phyloP scores from a whole-genome alignment of 2,329 filamentous ascomycete species.

The Nemania sp. region DNA sequence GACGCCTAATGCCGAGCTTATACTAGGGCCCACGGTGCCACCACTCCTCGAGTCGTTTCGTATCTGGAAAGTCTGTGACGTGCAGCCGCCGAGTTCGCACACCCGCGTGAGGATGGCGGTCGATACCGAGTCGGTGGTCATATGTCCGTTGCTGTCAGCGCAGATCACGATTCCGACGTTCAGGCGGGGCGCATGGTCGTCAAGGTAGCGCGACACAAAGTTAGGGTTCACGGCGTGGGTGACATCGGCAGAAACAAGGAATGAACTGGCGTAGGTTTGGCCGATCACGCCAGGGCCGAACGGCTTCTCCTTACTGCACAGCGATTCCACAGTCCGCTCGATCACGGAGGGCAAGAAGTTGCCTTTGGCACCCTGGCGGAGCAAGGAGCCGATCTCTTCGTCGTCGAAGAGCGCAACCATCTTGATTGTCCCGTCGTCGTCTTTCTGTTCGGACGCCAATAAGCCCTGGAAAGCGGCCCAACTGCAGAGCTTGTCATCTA shows the following conservation, averaged over 20 bases:
- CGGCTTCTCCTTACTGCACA: conserved; percentile 46
- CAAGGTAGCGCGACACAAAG: conserved; percentile 81
- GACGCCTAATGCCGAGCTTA: conserved; percentile 79
- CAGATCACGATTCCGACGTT: conserved; percentile 85
- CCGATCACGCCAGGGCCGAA: conserved; percentile 67
- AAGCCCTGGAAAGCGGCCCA: conserved; percentile 88
- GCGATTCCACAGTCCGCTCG: conserved; percentile 76
- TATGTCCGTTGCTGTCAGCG: conserved; percentile 87
- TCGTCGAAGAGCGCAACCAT: conserved; percentile 94
- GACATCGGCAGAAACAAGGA: conserved; percentile 90
- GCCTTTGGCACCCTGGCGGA: conserved; percentile 85
- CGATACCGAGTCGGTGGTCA: conserved; percentile 90
- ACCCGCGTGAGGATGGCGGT: conserved; percentile 78
- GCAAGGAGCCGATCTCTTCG: conserved; percentile 90
- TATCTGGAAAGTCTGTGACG: conserved; percentile 90
- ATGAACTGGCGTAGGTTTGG: conserved; percentile 87
- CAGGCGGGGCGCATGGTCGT: conserved; percentile 81
- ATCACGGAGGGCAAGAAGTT: conserved; percentile 85
- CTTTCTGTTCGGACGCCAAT: conserved; percentile 63
- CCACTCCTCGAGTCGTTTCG: conserved; percentile 87
- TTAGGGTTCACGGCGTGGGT: conserved; percentile 95
- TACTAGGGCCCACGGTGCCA: conserved; percentile 92
- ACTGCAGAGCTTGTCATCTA: conserved; percentile 97
- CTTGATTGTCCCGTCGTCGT: conserved; percentile 73
- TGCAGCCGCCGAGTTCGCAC: conserved; percentile 71